Conservation (phyloP, 2,329 filamentous ascomycete species). For the Pseudocercospora vitis region DNA sequence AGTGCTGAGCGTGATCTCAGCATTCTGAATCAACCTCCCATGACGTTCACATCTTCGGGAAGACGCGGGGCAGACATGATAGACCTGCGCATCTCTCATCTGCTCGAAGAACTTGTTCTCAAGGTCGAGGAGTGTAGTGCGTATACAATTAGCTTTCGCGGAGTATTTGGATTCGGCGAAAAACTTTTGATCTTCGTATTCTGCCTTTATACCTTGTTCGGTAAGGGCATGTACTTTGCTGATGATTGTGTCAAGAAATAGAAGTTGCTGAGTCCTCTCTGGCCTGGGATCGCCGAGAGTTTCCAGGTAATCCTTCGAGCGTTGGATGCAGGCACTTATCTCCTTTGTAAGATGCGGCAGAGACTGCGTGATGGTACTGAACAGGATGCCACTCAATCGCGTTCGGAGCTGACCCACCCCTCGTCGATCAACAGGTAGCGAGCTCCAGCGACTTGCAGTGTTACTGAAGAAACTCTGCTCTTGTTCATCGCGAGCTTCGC, state of each 20-base stretch:
- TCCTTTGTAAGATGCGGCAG: background rate
- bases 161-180: background rate
- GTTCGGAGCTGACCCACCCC: slow-evolving; percentile 1
- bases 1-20: background rate
- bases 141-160: background rate
- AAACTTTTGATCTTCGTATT: background rate
- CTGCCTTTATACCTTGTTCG: background rate
- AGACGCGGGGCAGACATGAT: background rate
- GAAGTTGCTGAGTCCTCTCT: background rate
- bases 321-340: background rate
- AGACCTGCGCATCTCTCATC: background rate
- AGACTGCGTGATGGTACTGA: background rate
- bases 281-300: background rate
- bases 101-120: background rate
- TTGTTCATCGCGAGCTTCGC: background rate
- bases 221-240: background rate
- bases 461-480: slow-evolving; percentile 1
- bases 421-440: background rate
- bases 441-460: background rate
- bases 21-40: background rate
- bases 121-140: background rate
- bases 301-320: background rate
- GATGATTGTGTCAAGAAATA: background rate
- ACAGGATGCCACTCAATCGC: slow-evolving; percentile 7
- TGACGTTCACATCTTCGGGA: background rate